These are phyloP conservation scores for Cytospora mali DNA, from an alignment of 2,329 filamentous ascomycete genomes.

Conservation along the genomic window DNA sequence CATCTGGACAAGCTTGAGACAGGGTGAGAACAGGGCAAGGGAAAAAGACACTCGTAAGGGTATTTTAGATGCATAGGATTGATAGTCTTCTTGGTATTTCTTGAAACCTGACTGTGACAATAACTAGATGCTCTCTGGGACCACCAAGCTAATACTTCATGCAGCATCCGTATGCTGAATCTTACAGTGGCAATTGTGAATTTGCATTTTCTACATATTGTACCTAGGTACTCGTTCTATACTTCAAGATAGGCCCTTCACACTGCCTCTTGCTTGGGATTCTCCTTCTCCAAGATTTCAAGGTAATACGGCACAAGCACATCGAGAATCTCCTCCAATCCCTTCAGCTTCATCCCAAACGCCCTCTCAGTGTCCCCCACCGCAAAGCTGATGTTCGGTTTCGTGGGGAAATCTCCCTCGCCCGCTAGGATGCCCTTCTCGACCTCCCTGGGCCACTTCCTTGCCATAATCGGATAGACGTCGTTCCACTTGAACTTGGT, in stretches of 20 bases:
- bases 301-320: slow-evolving; percentile 25
- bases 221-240: not conserved
- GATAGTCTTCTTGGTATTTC: too few relatives aligned
- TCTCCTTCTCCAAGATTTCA: slow-evolving; percentile 23
- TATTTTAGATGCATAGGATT: too few relatives aligned
- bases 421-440: slow-evolving; percentile 24
- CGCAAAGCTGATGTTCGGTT: slow-evolving; percentile 15
- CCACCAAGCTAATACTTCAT: not conserved
- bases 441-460: slow-evolving; percentile 26
- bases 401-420: slow-evolving; percentile 25
- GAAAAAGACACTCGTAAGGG: too few relatives aligned
- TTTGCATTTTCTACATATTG: not conserved
- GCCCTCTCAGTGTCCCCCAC: slow-evolving; percentile 4
- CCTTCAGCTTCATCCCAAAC: slow-evolving; percentile 21
- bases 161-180: not conserved
- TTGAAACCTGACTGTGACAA: not conserved
- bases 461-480: slow-evolving; percentile 12
- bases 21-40: too few relatives aligned
- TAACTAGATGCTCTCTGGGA: too few relatives aligned
- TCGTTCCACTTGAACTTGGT: slow-evolving; percentile 24
- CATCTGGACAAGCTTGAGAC: too few relatives aligned
- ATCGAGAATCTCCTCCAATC: slow-evolving; percentile 24
- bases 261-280: not conserved
- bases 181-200: not conserved
- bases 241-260: not conserved